Base-by-base conservation (phyloP, 164 flowering plant genomes). In the Echeveria elegans region DNA sequence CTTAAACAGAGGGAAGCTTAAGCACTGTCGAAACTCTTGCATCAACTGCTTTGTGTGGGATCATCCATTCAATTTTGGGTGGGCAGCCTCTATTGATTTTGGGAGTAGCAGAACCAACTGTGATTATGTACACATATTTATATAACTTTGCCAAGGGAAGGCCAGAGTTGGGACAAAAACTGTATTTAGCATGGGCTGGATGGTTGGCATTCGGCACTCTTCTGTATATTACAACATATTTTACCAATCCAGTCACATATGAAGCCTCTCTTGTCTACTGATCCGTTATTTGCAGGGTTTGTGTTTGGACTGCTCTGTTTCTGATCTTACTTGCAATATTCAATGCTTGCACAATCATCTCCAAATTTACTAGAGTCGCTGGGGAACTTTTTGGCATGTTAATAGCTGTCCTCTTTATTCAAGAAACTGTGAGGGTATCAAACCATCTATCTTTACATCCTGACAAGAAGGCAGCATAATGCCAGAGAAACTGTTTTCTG, bases 371-470 rank as follows among this genome's bases (percentile, higher is more conserved):
- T 8, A 74, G 86, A 72, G 58, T 85, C 72, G 86, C 86, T 1
- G 86, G 85, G 62, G 88, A 82, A 34, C 81, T 82, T 66, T 85
- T 85, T 67, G 86, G 85, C 67, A 82, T 81, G 82, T 61, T 82
- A 68, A 85, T 85, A 40, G 32, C 81, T 19, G 82, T 81, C 66
- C 81, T 85, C 45, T 85, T 85, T 71, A 37, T 85, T 18, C 85
- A 85, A 59, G 71, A 82, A 69, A 79, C 88, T 31, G 65, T 82
- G 43, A 80, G 78, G 86, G 86, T 85, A 60, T n/a, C n/a, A n/a
- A n/a, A n/a, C n/a, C n/a, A n/a, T 50, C 28, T 61, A 16, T 41
- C 19, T 28, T 34, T 52, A 18, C 3, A 31, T 12, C 53, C 12
- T 31, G 11, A 58, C 1, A 43, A 40, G 24, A 34, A 36, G 21